Evolutionary conservation across 73 alveolate genomes (phyloP), one percentile per base, ranked within the genome.

Genomic region (Paraurostyla sp.): DNA sequence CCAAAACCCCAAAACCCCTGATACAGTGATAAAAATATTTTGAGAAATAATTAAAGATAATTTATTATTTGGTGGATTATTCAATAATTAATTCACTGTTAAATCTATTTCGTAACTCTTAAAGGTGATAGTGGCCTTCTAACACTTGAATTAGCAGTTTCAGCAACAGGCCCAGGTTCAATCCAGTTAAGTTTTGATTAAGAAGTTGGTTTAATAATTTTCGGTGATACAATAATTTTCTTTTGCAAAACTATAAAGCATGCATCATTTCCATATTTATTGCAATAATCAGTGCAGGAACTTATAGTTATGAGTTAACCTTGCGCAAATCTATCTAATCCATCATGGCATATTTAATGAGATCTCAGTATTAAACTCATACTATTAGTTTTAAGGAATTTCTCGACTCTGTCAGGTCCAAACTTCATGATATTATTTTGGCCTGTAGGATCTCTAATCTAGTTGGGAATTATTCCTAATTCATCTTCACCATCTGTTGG

Each of bases 401-500:
- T 80, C 43, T 89, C 92, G 0, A 89, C 80, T 1, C 85, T 35
- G 69, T 89, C 95, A 22, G 95, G 89, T 0, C 95, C 95, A 76
- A 89, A 89, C 27, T 69, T 46, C 58, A 87, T 82, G 0, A 91
- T 76, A 48, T 76, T 80, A n/a, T 93, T 89, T 43, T 78, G 71
- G 7, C 94, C 95, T 38, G 46, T 38, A 25, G 90, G 85, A 43
- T 87, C 92, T 49, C 96, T 73, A 3, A 25, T 20, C 22, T 0
- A 4, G 46, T 91, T 68, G 2, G 92, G 96, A 46, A 62, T 73
- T 35, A 92, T 59, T 0, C 96, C 96, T 46, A 27, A 9, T 38
- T 91, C 94, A 13, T 46, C 58, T 40, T 91, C 96, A 16, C 76
- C 50, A 80, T 91, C 96, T 15, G 80, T 33, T 7, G 99, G 99